Evolutionary conservation across 2,329 filamentous ascomycete genomes (phyloP).

Genomic region (Fusarium lyarnte): DNA sequence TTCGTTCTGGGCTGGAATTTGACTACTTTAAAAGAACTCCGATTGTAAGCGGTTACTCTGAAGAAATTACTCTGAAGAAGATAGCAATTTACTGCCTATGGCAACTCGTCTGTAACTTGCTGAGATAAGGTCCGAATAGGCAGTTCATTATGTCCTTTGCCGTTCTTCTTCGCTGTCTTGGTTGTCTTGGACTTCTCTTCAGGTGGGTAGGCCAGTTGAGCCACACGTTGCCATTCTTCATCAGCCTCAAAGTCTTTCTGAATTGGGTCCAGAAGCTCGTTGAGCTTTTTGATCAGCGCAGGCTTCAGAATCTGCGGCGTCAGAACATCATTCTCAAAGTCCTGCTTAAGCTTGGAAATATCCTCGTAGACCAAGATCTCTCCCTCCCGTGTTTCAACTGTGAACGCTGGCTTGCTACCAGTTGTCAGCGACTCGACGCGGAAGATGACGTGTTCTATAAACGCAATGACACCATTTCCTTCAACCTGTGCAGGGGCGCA

Average conservation of each 20-base stretch:
- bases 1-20: no score
- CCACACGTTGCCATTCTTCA: not conserved
- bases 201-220: not conserved
- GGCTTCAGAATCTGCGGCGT: not conserved
- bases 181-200: rapidly evolving
- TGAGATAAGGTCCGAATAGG: rapidly evolving
- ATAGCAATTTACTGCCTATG: rapidly evolving
- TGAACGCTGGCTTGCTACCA: not conserved
- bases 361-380: not conserved
- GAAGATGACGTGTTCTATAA: not conserved
- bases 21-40: no score
- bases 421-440: not conserved
- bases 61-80: not conserved
- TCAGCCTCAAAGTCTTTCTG: not conserved
- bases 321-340: not conserved
- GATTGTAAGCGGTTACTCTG: no score
- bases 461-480: not conserved
- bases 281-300: not conserved
- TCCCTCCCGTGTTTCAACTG: not conserved
- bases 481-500: not conserved
- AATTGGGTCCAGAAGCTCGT: not conserved
- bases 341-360: not conserved
- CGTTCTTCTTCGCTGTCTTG: not conserved
- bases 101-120: not conserved
- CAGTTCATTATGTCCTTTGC: not conserved